These are phyloP conservation scores for Mucor racemosus DNA, from an alignment of 371 early-diverging fungal genomes.

Conservation along the genomic window DNA sequence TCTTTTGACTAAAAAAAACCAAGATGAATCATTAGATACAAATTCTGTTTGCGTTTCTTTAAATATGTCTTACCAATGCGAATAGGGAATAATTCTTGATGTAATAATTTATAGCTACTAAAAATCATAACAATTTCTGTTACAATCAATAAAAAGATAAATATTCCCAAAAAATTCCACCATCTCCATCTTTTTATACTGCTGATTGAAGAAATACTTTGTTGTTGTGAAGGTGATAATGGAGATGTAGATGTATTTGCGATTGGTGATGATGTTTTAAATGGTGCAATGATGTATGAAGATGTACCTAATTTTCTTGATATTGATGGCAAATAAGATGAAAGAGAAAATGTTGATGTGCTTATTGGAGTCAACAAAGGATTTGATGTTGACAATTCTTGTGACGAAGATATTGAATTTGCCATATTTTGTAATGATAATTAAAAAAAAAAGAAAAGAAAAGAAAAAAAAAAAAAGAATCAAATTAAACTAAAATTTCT, in stretches of 20 bases:
- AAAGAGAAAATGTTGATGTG: background rate
- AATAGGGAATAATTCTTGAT: conserved; percentile 47
- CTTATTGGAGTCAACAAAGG: background rate
- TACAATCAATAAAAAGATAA: conserved; percentile 46
- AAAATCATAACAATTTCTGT: conserved; percentile 42
- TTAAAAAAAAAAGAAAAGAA: conserved; percentile 3
- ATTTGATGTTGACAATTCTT: background rate
- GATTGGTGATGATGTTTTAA: background rate
- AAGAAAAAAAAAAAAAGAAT: conserved; percentile 3
- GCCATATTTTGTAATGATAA: background rate
- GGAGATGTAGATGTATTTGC: background rate
- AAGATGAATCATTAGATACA: background rate
- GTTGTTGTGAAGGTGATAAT: background rate
- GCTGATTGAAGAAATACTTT: background rate
- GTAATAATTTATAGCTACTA: conserved; percentile 45
- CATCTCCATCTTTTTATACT: conserved; percentile 52
- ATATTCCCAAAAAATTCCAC: conserved; percentile 53
- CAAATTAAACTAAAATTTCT: background rate
- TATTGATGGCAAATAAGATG: background rate
- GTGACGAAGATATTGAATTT: background rate
- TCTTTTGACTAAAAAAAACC: conserved; percentile 29
- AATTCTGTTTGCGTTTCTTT: background rate
- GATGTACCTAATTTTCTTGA: background rate
- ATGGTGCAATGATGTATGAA: conserved; percentile 6
- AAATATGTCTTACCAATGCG: conserved; percentile 53